Evolutionary conservation across 2,329 filamentous ascomycete genomes (phyloP), one percentile per base, ranked within the genome.

Genomic region (Elsinoe perseae): DNA sequence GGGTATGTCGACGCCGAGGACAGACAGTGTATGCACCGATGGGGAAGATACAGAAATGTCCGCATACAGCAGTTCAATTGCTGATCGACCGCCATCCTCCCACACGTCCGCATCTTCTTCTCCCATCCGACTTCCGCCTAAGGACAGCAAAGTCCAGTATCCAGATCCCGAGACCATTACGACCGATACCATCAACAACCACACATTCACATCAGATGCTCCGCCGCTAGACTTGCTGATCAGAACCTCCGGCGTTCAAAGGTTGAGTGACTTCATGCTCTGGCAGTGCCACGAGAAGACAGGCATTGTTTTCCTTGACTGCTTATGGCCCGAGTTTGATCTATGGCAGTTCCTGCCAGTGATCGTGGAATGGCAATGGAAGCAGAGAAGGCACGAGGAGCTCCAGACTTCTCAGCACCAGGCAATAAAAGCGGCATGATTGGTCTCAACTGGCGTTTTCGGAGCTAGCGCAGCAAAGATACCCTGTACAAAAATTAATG

Each of bases 281-380:
- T 98, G 93, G 93, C 93, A 98, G 72, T 93, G 89, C 65, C 91
- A 97, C 67, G 83, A 95, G 67, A 79, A 92, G 61, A 96, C 93
- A 0, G 87, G 95, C 59, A 86, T 98, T 61, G 89, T 95, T 58
- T 98, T 97, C 68, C 73, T 96, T 57, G 82, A 95, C 64, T 93
- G 89, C 61, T 77, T 95, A 60, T 98, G 93, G 93, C 93, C 93
- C 1, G 89, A 96, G 61, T 96, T 98, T 64, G 90, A 95, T 68
- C 78, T 98, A 3, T 92, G 90, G 84, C 82, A 91, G 58, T 96
- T 97, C 71, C 72, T 98, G 16, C 93, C 92, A 7, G 91, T 98
- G 20, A 73, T 98, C 55, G 77, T 97, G 50, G 90, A 95, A 69
- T 98, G 93, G 92, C 83, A 86, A 63, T 82, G 83, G 74, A 75